Evolutionary conservation across 2,329 filamentous ascomycete genomes (phyloP).

Genomic region (Simplicillium sp.): DNA sequence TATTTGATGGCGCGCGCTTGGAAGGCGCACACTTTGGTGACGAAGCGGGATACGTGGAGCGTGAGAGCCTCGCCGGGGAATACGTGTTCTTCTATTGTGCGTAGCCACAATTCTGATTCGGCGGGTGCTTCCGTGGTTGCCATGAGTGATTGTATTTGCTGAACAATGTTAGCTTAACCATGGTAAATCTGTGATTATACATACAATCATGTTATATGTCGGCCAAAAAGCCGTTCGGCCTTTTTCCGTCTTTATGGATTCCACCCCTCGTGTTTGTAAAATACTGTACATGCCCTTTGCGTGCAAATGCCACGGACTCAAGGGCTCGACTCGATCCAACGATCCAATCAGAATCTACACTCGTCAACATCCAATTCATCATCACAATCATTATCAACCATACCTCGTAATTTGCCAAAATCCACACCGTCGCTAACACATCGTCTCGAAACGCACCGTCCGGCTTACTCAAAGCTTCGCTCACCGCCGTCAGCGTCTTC

Average conservation of each 20-base stretch:
- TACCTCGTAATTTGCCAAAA: conserved; percentile 30
- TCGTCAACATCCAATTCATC: too few species aligned
- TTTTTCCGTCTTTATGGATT: conserved; percentile 11
- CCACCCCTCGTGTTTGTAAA: conserved; percentile 21
- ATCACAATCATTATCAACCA: not conserved
- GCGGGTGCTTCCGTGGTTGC: conserved; percentile 21
- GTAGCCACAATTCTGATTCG: conserved; percentile 25
- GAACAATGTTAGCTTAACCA: conserved; percentile 6
- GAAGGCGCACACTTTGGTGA: conserved; percentile 16
- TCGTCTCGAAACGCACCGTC: conserved; percentile 21
- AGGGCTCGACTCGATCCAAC: conserved; percentile 12
- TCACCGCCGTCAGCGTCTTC: conserved; percentile 25
- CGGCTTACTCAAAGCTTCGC: conserved; percentile 22
- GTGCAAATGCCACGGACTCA: conserved; percentile 27
- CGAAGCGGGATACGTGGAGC: conserved; percentile 16
- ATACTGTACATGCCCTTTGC: conserved; percentile 24
- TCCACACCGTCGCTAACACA: conserved; percentile 28
- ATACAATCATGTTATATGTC: conserved; percentile 26
- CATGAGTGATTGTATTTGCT: conserved; percentile 28
- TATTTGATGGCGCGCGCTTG: conserved; percentile 17
- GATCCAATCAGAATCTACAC: conserved; percentile 26
- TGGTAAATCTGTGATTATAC: conserved; percentile 6
- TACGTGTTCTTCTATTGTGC: conserved; percentile 15
- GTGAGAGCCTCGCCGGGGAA: conserved; percentile 15
- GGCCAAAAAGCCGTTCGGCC: conserved; percentile 27